These are phyloP conservation scores for Dicorynia guianensis DNA, from an alignment of 306 rosid species.

Conservation along the genomic window DNA sequence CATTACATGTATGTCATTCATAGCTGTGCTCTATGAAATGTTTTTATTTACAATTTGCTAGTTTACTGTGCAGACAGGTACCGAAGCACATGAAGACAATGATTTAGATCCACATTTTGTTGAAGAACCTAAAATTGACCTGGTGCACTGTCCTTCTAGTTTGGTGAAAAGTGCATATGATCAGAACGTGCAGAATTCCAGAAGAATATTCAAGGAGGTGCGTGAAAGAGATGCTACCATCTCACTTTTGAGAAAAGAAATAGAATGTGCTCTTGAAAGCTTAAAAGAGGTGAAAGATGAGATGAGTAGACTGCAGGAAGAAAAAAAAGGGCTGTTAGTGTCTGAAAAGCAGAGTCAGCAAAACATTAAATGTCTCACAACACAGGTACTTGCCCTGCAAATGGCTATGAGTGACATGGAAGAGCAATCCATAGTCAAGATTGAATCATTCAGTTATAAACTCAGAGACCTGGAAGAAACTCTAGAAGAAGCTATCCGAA, in stretches of 20 bases:
- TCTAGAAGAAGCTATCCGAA: slow-evolving; percentile 65
- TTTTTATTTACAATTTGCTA: slow-evolving; percentile 48
- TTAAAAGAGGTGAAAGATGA: slow-evolving; percentile 81
- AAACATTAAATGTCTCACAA: slow-evolving; percentile 55
- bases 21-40: slow-evolving; percentile 42
- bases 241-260: slow-evolving; percentile 79
- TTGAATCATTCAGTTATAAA: slow-evolving; percentile 60
- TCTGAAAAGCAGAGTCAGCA: slow-evolving; percentile 61
- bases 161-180: slow-evolving; percentile 38
- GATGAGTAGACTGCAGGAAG: slow-evolving; percentile 70
- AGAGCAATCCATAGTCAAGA: slow-evolving; percentile 56
- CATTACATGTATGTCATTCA: slow-evolving; percentile 45
- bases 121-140: slow-evolving; percentile 44
- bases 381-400: slow-evolving; percentile 67
- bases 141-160: slow-evolving; percentile 47
- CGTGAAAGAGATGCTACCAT: slow-evolving; percentile 67
- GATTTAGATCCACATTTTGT: slow-evolving; percentile 35
- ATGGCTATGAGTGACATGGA: slow-evolving; percentile 63
- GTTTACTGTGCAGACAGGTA: slow-evolving; percentile 74
- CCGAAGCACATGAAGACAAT: slow-evolving; percentile 43
- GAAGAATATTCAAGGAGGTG: slow-evolving; percentile 43
- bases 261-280: slow-evolving; percentile 82
- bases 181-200: slow-evolving; percentile 41
- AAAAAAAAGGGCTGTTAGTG: slow-evolving; percentile 67
- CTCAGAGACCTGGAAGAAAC: slow-evolving; percentile 56